Conservation (phyloP, 2,329 filamentous ascomycete genomes). For the Microdochium trichocladiopsis region DNA sequence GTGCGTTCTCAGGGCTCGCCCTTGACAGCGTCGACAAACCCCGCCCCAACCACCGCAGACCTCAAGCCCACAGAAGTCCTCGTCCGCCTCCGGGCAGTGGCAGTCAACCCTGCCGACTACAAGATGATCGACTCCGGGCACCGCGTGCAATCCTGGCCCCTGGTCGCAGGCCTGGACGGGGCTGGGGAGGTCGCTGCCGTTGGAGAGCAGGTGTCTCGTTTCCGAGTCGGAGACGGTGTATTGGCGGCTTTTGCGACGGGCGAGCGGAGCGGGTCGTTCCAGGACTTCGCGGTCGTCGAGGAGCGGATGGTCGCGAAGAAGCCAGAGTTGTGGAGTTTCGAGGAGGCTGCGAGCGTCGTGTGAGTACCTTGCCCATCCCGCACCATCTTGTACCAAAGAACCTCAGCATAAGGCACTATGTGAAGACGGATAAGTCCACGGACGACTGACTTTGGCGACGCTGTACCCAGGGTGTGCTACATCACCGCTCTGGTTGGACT, state of each 20-base stretch:
- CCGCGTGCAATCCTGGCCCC: constrained; percentile 3
- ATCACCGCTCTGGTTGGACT: constrained; percentile 3
- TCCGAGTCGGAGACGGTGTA: constrained; percentile 3
- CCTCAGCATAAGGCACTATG: no score
- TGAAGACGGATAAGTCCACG: no score
- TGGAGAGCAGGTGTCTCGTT: constrained; percentile 2
- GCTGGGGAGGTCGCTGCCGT: constrained; percentile 4
- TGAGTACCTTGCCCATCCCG: not conserved
- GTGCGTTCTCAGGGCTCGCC: not conserved
- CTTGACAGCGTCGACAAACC: not conserved
- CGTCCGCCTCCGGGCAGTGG: constrained; percentile 5
- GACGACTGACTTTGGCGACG: not conserved
- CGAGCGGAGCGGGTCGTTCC: constrained; percentile 3
- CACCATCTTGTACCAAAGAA: no score
- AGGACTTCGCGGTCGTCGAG: constrained; percentile 2
- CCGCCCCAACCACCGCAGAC: not conserved
- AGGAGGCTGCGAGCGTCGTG: constrained; percentile 4
- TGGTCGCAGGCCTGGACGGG: constrained; percentile 4
- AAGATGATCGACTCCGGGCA: constrained; percentile 4
- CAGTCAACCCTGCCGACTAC: constrained; percentile 8
- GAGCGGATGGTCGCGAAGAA: constrained; percentile 4
- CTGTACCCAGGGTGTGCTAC: constrained; percentile 4
- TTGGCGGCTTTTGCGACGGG: constrained; percentile 1
- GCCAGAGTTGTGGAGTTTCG: constrained; percentile 3
- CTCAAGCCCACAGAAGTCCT: constrained; percentile 4